Conservation (phyloP, 768 basidiomycete species). For the Podaxis pistillaris region DNA sequence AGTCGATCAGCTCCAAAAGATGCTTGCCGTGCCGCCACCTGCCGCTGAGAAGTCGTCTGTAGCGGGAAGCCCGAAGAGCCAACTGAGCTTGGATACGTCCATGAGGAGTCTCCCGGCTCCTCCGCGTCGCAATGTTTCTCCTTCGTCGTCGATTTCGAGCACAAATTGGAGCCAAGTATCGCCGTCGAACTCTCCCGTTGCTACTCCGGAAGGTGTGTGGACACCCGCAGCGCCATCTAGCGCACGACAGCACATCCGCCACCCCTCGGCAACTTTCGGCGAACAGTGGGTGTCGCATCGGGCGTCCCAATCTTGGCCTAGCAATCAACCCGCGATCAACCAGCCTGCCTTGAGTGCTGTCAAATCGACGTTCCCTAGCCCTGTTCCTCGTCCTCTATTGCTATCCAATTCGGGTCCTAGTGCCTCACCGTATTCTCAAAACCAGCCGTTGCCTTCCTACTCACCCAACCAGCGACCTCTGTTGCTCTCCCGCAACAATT, state of each 20-base stretch:
- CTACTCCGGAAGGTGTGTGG: conserved; percentile 12
- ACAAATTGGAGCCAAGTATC: background rate
- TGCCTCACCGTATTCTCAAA: conserved; percentile 3
- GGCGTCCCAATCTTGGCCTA: conserved; percentile 4
- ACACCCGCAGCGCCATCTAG: background rate
- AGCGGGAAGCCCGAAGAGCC: background rate
- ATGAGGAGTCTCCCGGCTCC: conserved; percentile 7
- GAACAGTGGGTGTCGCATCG: conserved; percentile 3
- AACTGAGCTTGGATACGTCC: conserved; percentile 1
- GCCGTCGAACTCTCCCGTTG: background rate
- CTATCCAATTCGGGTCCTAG: background rate
- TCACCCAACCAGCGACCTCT: conserved; percentile 3
- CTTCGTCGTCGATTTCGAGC: conserved; percentile 8
- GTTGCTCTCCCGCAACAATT: conserved; percentile 1
- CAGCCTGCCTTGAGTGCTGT: conserved; percentile 18
- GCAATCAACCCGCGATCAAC: background rate
- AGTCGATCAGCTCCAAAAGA: background rate
- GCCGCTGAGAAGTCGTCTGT: background rate
- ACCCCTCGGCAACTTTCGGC: background rate
- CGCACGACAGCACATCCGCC: background rate
- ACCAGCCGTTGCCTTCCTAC: background rate
- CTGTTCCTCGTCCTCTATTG: conserved; percentile 11
- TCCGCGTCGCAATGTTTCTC: conserved; percentile 1
- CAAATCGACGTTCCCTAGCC: conserved; percentile 9
- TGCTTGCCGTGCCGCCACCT: conserved; percentile 5